Evolutionary conservation across 495 filamentous ascomycete genomes (phyloP).

Genomic region (Penicillium robsamsonii): DNA sequence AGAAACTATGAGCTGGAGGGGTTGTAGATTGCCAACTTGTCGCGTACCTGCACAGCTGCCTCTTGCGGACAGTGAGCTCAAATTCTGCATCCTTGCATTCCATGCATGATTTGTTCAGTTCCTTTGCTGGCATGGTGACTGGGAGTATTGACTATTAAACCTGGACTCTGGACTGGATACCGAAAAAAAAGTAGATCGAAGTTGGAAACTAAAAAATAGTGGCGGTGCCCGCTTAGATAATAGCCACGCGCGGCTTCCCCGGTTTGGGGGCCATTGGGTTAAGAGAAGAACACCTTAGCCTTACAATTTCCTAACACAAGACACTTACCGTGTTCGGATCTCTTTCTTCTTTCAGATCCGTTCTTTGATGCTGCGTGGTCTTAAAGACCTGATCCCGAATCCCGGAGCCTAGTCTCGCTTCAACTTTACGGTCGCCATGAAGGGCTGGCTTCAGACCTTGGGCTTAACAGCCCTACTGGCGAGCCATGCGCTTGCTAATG

Average conservation of each 20-base stretch:
- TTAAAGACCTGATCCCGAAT: slow-evolving; percentile 17
- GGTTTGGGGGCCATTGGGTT: slow-evolving; percentile 24
- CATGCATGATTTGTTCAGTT: slow-evolving; percentile 34
- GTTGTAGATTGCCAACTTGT: slow-evolving; percentile 7
- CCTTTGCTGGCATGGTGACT: slow-evolving; percentile 40
- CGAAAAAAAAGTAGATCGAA: slow-evolving; percentile 12
- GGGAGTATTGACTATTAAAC: background rate
- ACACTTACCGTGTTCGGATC: background rate
- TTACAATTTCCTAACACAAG: slow-evolving; percentile 6
- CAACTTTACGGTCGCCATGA: slow-evolving; percentile 46
- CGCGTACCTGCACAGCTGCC: slow-evolving; percentile 48
- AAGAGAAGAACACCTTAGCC: slow-evolving; percentile 19
- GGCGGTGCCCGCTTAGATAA: slow-evolving; percentile 33
- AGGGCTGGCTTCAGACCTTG: slow-evolving; percentile 50
- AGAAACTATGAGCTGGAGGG: slow-evolving; percentile 14
- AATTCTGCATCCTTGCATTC: slow-evolving; percentile 44
- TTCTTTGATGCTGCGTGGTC: slow-evolving; percentile 18
- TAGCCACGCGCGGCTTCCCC: slow-evolving; percentile 37
- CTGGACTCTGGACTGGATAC: background rate
- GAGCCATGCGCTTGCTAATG: slow-evolving; percentile 56
- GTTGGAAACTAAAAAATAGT: slow-evolving; percentile 13
- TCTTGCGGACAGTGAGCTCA: slow-evolving; percentile 39
- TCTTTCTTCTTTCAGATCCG: slow-evolving; percentile 10
- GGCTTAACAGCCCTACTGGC: slow-evolving; percentile 50
- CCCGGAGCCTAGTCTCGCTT: slow-evolving; percentile 31